Evolutionary conservation across 257 asterid genomes (phyloP), one percentile per base, ranked within the genome.

Genomic region (Misopates orontium): DNA sequence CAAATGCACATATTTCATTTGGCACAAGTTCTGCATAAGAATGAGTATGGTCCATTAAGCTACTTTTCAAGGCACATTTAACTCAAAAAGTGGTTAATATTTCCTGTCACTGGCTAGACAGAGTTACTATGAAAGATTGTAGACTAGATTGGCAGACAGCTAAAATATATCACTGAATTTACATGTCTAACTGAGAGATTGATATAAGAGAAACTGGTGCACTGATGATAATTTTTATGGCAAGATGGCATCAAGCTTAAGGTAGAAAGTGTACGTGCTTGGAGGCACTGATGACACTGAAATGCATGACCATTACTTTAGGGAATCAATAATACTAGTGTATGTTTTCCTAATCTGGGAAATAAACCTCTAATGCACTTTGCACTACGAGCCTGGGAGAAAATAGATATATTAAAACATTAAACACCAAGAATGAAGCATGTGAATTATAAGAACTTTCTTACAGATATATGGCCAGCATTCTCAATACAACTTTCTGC

Each of bases 401-500:
- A 3, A 14, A 45, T 11, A 15, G n/a, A 45, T 45, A 15, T 40
- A 32, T 15, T 12, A 54, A 14, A 20, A 54, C 56, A 20, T 22
- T 14, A 10, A 57, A 44, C 12, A 11, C 3, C 32, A 48, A 16
- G 3, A 28, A 28, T 14, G 31, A 45, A 51, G 57, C 44, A 23
- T 12, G 18, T 4, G 57, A 41, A 57, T 40, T 17, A 54, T 40
- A 42, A 6, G 31, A 40, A 25, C 8, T 10, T 17, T 47, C 58
- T 12, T 32, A 57, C 15, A 23, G 58, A 47, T 16, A 41, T 55
- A 49, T 60, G 44, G 32, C 22, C 18, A 15, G 22, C 10, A 10
- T 66, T 50, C 59, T 10, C 25, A n/a, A 59, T 32, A 66, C 40
- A 42, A 58, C 40, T 22, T 21, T 18, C 55, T 36, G 20, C 16